Conservation (phyloP, 2,329 filamentous ascomycete genomes). For the Aspergillus sclerotialis region DNA sequence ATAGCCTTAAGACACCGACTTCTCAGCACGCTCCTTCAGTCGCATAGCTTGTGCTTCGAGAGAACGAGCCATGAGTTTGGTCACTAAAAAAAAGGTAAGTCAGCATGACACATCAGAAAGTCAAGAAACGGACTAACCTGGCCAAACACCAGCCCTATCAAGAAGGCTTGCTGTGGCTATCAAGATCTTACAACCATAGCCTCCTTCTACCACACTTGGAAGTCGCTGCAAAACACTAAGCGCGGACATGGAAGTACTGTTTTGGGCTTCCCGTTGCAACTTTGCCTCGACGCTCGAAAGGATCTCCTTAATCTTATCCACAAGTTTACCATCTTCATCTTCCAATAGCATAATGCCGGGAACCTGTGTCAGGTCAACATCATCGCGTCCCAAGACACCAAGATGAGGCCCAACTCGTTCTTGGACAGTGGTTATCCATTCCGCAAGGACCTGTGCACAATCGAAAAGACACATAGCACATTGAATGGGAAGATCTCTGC, state of each 20-base stretch:
- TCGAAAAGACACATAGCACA: constrained; percentile 90
- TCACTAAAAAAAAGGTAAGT: constrained; percentile 43
- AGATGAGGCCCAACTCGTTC: constrained; percentile 87
- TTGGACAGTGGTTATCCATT: constrained; percentile 90
- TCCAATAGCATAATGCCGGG: constrained; percentile 86
- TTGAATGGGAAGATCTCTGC: constrained; percentile 79
- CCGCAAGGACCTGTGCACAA: constrained; percentile 85
- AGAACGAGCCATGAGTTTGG: constrained; percentile 61
- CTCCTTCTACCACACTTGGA: constrained; percentile 56
- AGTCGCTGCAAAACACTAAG: constrained; percentile 46
- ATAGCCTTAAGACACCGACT: constrained; percentile 15
- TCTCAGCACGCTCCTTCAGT: constrained; percentile 52
- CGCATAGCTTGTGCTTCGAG: constrained; percentile 58
- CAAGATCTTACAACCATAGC: constrained; percentile 78
- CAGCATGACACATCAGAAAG: constrained; percentile 1
- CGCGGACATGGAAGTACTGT: constrained; percentile 46
- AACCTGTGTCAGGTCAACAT: constrained; percentile 70
- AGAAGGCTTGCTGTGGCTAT: constrained; percentile 80
- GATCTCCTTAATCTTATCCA: constrained; percentile 76
- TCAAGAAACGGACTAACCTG: constrained; percentile 52
- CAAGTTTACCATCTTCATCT: constrained; percentile 79
- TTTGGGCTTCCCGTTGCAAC: constrained; percentile 56
- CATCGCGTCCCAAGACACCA: constrained; percentile 76
- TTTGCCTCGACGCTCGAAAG: constrained; percentile 71
- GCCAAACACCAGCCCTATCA: constrained; percentile 86